These are phyloP conservation scores for Fusarium papillatum DNA, from an alignment of 2,329 filamentous ascomycete species.

Conservation along the genomic window DNA sequence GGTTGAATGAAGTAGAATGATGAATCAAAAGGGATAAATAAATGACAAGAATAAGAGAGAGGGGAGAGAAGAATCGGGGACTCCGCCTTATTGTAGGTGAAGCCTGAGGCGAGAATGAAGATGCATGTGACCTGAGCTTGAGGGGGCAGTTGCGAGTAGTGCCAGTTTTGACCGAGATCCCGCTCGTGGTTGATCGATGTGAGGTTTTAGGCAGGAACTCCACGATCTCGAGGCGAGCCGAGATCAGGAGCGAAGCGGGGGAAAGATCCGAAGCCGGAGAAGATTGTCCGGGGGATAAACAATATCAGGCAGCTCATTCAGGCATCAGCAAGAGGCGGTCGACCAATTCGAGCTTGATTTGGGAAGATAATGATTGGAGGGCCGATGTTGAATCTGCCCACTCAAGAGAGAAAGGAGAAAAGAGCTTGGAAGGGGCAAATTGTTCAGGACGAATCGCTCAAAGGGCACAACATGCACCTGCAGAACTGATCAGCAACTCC, in stretches of 20 bases:
- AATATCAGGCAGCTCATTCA: conserved; percentile 8
- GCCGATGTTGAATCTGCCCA: background rate
- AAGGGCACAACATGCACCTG: background rate
- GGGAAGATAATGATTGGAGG: background rate
- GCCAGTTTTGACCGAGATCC: background rate
- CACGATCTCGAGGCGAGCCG: background rate
- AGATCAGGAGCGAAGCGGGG: conserved; percentile 1
- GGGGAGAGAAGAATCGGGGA: conserved; percentile 15
- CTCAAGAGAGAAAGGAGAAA: background rate
- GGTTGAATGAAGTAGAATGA: conserved; percentile 33
- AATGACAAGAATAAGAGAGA: conserved; percentile 15
- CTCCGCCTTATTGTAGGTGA: conserved; percentile 25
- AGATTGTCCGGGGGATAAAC: conserved; percentile 18
- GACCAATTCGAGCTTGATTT: background rate
- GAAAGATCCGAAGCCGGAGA: conserved; percentile 9
- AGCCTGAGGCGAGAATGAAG: conserved; percentile 38
- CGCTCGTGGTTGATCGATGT: conserved; percentile 4
- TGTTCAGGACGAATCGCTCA: background rate
- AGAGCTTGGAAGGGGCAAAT: background rate
- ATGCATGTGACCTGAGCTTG: conserved; percentile 29
- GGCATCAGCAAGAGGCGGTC: background rate
- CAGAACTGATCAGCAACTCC: background rate
- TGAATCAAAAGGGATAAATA: conserved; percentile 34
- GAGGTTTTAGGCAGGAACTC: background rate
- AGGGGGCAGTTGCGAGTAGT: conserved; percentile 41